These are phyloP conservation scores for Stellera chamaejasme DNA, from an alignment of 345 rosid genomes.

Conservation along the genomic window DNA sequence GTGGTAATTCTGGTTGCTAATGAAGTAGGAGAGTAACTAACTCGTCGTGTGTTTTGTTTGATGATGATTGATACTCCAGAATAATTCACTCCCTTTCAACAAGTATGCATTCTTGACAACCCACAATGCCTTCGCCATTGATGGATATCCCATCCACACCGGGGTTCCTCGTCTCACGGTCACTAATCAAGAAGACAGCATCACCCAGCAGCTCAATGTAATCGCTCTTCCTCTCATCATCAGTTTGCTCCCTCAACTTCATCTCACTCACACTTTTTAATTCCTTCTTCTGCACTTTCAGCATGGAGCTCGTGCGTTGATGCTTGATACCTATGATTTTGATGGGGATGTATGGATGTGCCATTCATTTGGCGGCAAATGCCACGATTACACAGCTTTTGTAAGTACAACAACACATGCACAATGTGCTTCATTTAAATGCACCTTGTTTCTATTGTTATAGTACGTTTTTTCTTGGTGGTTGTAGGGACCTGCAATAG, in stretches of 20 bases:
- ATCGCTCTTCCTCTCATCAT: too few relatives aligned
- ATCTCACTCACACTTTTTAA: too few relatives aligned
- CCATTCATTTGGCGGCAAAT: conserved; percentile 52
- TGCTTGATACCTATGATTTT: conserved; percentile 68
- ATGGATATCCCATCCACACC: conserved; percentile 38
- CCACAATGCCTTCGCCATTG: conserved; percentile 63
- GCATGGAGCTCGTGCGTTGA: conserved; percentile 65
- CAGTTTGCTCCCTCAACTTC: too few relatives aligned
- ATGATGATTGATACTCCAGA: conserved; percentile 25
- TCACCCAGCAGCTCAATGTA: conserved; percentile 59
- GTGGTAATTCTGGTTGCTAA: too few relatives aligned
- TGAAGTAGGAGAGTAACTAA: too few relatives aligned
- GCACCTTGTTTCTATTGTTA: neutral
- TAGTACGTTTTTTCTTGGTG: neutral
- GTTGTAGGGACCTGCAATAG: conserved; percentile 50
- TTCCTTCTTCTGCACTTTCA: conserved; percentile 4
- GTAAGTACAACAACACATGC: conserved; percentile 19
- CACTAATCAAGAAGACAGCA: conserved; percentile 54
- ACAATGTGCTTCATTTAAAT: neutral
- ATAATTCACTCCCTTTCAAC: conserved; percentile 60
- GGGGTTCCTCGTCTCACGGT: conserved; percentile 40
- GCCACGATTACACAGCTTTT: conserved; percentile 54
- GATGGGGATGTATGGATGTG: conserved; percentile 62
- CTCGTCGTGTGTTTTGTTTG: too few relatives aligned
- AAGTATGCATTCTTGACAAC: conserved; percentile 65